Evolutionary conservation across 2,329 filamentous ascomycete genomes (phyloP), one percentile per base, ranked within the genome.

Genomic region (Sarocladiaceae sp.): DNA sequence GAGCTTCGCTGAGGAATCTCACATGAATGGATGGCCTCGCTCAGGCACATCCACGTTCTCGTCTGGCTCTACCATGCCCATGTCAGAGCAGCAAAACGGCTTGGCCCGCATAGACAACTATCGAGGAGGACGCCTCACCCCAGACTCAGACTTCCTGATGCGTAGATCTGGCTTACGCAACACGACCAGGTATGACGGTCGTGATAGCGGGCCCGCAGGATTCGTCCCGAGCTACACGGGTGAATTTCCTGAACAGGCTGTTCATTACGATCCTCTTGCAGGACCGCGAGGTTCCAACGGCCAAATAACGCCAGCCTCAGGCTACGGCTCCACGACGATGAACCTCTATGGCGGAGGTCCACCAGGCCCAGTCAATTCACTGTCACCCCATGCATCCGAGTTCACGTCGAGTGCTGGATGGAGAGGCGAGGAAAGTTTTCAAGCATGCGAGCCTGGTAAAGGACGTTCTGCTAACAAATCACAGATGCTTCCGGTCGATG

Each of bases 371-470:
- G 80, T 83, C 23, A 88, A 84, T 17, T 76, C 84, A 7, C 73
- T 91, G 37, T 90, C 87, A 17, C 86, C 87, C 12, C 83, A 88
- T 58, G 87, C 87, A 23, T 84, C 81, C 4, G 87, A 91, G 63
- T 91, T 91, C 59, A 88, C 83, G 12, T 79, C 83, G 3, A 70
- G 72, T 23, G 67, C 63, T 51, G 65, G 63, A 40, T 86, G 75
- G 84, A 83, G 82, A 64, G 70, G 66, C 59, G 78, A 84, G 70
- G 78, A 77, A 64, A 63, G 71, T 64, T 47, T 29, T 36, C 33
- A 11, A 4, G 15, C 37, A 23, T 37, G 25, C 46, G 31, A 40
- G 3, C 5, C 12, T 7, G 6, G 13, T 25, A 13, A 26, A 10
- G n/a, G n/a, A n/a, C n/a, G 54, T 60, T 52, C 46, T 17, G 52